phyloP scores from a whole-genome alignment of 345 rosid genomes.

The Gynandropsis gynandra region DNA sequence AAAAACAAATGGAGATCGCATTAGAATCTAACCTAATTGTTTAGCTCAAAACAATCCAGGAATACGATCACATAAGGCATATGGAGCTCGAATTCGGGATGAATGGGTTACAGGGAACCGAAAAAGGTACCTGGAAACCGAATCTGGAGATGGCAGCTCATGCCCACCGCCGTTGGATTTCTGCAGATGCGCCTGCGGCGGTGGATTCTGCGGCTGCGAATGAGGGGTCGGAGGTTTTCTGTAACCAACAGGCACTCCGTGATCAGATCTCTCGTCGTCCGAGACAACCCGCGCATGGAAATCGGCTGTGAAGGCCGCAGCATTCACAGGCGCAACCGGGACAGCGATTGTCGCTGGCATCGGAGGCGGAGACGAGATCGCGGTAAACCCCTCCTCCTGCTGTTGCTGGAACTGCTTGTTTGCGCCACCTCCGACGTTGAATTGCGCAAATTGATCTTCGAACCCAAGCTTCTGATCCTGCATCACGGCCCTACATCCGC shows the following conservation, averaged over 20 bases:
- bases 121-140: conserved; percentile 65
- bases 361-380: conserved; percentile 52
- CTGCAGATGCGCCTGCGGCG: conserved; percentile 34
- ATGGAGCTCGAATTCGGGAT: not conserved
- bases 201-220: conserved; percentile 39
- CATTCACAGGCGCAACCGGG: conserved; percentile 36
- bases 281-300: conserved; percentile 48
- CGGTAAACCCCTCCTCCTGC: conserved; percentile 53
- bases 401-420: conserved; percentile 32
- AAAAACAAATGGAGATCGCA: conserved; percentile 21
- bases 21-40: conserved; percentile 29
- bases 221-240: conserved; percentile 45
- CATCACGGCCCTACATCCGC: conserved; percentile 23
- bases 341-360: conserved; percentile 34
- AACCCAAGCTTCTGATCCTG: conserved; percentile 62
- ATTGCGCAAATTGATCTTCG: conserved; percentile 75
- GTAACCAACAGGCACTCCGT: conserved; percentile 50
- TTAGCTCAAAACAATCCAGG: not conserved
- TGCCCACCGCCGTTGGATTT: conserved; percentile 51
- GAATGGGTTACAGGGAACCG: not conserved
- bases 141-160: conserved; percentile 79
- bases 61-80: not conserved
- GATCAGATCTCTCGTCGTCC: conserved; percentile 95
- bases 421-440: conserved; percentile 34
- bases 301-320: conserved; percentile 40